Evolutionary conservation across 768 basidiomycete genomes (phyloP), one percentile per base, ranked within the genome.

Genomic region (Pleurotus djamor): DNA sequence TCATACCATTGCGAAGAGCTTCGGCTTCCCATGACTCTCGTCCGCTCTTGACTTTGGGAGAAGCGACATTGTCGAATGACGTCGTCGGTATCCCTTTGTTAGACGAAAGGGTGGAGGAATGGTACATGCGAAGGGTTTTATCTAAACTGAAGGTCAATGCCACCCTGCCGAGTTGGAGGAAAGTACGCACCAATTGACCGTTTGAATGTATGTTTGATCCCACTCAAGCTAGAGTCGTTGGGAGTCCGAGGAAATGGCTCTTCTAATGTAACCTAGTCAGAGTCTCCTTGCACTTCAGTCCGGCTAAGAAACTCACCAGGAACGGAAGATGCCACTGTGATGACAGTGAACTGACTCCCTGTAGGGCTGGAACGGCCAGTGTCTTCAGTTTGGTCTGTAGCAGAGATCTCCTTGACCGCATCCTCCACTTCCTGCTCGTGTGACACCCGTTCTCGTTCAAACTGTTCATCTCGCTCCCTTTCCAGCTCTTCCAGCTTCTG

Each of bases 131-230:
- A 60, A 88, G 69, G 0, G 87, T 87, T 72, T 87, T 88, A 67
- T 88, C 89, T 91, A 61, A 43, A 50, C n/a, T 16, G 45, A 16
- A 52, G 13, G 51, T 28, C 32, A 14, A 41, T 44, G 17, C 33
- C 33, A 37, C n/a, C 47, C 34, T 21, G 14, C 17, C 13, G 10
- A 52, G 41, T 5, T 45, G 32, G 8, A 34, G 51, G 32, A 57
- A 16, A 17, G 17, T 21, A 12, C 13, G 17, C 12, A 71, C 91
- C 89, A 61, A 93, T 85, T 0, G 91, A 93, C 60, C 81, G 77
- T 69, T 83, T 89, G 63, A 93, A 78, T 60, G 83, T 85, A 63
- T 91, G 90, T 70, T 81, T 89, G 63, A 92, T 75, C 34, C 79
- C 76, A 36, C 67, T 74, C 43, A 73, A 67, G 48, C 68, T 67